A percentile compares a stretch with the other conserved stretches of the same genome.
Conservation (phyloP, 2,329 filamentous ascomycete genomes). For the Zasmidium cellare region DNA sequence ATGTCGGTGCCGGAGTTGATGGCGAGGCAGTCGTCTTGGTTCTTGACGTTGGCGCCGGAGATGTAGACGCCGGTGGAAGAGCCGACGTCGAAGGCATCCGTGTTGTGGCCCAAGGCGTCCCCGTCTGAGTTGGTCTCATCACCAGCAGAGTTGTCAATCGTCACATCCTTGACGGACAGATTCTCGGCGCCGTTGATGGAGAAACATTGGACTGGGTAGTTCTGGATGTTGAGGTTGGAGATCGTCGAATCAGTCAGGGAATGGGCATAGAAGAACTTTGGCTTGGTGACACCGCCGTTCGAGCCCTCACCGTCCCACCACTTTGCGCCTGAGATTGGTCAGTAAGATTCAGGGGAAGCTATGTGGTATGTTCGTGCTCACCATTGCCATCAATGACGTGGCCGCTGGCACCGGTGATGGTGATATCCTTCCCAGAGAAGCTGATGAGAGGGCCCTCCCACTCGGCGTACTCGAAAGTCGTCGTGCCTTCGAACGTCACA, state of each 20-base stretch:
- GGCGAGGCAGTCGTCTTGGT: constrained; percentile 37
- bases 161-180: constrained; percentile 39
- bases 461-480: constrained; percentile 66
- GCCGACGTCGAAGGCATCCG: constrained; percentile 39
- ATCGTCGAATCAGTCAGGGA: constrained; percentile 41
- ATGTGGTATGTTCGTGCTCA: not conserved
- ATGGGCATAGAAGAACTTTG: constrained; percentile 44
- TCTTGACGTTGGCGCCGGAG: constrained; percentile 30
- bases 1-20: constrained; percentile 32
- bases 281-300: constrained; percentile 48
- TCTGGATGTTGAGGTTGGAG: constrained; percentile 41
- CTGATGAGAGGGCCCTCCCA: constrained; percentile 66
- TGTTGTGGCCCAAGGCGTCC: constrained; percentile 40
- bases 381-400: constrained; percentile 53
- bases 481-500: constrained; percentile 61
- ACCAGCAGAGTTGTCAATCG: constrained; percentile 42
- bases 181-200: constrained; percentile 36
- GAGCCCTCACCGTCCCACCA: constrained; percentile 50
- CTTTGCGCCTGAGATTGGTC: constrained; percentile 16
- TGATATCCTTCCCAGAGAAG: constrained; percentile 58
- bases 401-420: constrained; percentile 54
- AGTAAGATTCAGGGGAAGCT: not conserved
- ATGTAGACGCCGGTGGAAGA: constrained; percentile 31
- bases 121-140: constrained; percentile 38
- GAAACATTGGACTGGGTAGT: constrained; percentile 44